Base-by-base conservation (phyloP, 208 protist species). In the Trypanosoma lewisi region DNA sequence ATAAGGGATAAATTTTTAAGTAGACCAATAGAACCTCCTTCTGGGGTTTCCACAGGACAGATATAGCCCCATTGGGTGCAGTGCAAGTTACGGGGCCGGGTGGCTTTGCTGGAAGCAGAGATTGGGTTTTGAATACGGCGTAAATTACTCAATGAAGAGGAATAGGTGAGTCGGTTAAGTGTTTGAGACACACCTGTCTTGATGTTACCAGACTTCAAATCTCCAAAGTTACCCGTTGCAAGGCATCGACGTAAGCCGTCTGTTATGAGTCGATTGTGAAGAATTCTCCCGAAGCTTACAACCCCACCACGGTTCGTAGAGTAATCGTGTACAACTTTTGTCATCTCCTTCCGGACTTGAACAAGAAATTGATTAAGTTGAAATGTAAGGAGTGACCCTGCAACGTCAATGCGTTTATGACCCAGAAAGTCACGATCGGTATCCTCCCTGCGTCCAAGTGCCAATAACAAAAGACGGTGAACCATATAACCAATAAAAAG, bases 171-270 rank as follows among this genome's bases (percentile, higher is more conserved):
- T 33, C 98, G 82, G 58, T 98, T 98, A 17, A 99, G 82, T 67
- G 98, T 96, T 76, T 98, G 97, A 5, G 89, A 73, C 16, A 97
- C 89, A 58, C 87, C 89, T n/a, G 87, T 83, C 23, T 76, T 67
- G 30, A 85, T 67, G 54, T 63, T 60, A 12, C 55, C 50, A n/a
- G 65, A 79, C 52, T 77, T 77, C 12, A 70, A 28, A 31, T 77
- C 70, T 36, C 83, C 89, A 93, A 98, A 99, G 81, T 99, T 99
- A 70, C 99, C 98, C 31, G 98, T 99, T 0, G 98, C 97, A 28
- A 99, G 75, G 19, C 89, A 88, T 67, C 98, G 98, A 49, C 92
- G 83, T 12, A 99, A 52, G 23, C 93, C 94, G 31, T 79, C 72
- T 23, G 87, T 95, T n/a, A 77, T 77, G 44, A 77, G 64, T 9